phyloP scores from a whole-genome alignment of 225 moss, liverwort and hornwort species.

The Antitrichia curtipendula region DNA sequence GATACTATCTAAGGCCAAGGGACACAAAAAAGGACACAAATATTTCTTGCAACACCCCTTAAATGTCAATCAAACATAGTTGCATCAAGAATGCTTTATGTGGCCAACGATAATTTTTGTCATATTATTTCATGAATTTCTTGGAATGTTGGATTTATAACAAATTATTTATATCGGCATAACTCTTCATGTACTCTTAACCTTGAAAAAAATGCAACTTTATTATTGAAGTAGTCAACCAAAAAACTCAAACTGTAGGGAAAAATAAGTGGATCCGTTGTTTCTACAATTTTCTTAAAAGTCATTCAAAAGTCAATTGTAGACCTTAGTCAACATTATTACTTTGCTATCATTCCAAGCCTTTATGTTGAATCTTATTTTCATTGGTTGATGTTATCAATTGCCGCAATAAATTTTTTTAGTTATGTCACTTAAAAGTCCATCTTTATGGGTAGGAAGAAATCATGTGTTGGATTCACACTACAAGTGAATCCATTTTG shows the following conservation, averaged over 20 bases:
- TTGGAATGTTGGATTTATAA: background rate
- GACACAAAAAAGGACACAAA: no score
- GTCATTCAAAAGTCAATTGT: background rate
- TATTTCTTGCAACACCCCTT: no score
- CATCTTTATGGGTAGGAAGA: background rate
- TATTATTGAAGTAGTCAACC: background rate
- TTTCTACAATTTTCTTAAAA: background rate
- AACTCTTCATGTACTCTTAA: background rate
- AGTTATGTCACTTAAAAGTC: fast-evolving
- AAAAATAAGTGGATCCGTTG: background rate
- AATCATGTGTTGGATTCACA: background rate
- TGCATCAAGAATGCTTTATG: no score
- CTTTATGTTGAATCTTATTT: background rate
- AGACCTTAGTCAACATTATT: fast-evolving
- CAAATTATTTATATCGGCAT: background rate
- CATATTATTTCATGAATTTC: background rate
- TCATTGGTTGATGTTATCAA: background rate
- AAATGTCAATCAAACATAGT: no score
- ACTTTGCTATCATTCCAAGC: background rate
- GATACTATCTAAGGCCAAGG: no score
- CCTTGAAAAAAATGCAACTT: background rate
- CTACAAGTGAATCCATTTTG: background rate
- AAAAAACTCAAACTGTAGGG: background rate
- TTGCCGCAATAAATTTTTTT: background rate
- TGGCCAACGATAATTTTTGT: background rate